Conservation (phyloP, 768 basidiomycete genomes). For the Tylopilus sp. region DNA sequence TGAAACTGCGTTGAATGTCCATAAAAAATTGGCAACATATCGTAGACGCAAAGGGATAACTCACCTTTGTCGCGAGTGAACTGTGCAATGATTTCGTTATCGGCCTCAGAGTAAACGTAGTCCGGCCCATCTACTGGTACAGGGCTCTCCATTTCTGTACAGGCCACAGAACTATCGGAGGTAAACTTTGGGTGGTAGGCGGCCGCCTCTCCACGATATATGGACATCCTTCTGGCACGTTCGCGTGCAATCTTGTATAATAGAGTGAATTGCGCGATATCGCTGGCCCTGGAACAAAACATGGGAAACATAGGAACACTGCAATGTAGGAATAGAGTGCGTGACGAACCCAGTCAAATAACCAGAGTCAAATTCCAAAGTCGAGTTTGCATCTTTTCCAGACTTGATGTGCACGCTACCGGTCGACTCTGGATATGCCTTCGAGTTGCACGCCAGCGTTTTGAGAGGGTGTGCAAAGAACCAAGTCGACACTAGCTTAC, state of each 20-base stretch:
- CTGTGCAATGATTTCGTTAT: slow-evolving; percentile 32
- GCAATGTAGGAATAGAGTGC: background rate
- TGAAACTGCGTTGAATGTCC: slow-evolving; percentile 6
- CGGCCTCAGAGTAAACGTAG: slow-evolving; percentile 32
- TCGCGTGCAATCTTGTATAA: slow-evolving; percentile 56
- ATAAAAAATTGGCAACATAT: background rate
- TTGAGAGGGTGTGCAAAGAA: background rate
- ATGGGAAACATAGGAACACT: too few species aligned
- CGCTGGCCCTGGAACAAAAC: slow-evolving; percentile 14
- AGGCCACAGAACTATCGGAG: slow-evolving; percentile 25
- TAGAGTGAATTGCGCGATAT: slow-evolving; percentile 18
- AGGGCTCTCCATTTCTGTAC: slow-evolving; percentile 17
- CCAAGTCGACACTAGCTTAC: background rate
- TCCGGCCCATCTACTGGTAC: slow-evolving; percentile 27
- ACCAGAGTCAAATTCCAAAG: slow-evolving; percentile 43
- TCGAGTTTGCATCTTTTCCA: slow-evolving; percentile 38
- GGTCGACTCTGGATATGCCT: slow-evolving; percentile 43
- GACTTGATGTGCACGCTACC: slow-evolving; percentile 49
- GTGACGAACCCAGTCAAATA: slow-evolving; percentile 40
- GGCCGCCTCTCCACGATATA: slow-evolving; percentile 21
- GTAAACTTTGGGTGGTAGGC: slow-evolving; percentile 30
- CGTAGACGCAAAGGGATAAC: background rate
- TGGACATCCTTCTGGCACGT: slow-evolving; percentile 49
- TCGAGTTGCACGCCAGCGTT: slow-evolving; percentile 3
- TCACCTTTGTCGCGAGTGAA: slow-evolving; percentile 20